Conservation (phyloP, 805 yeast genomes). For the Lipomyces oligophaga region DNA sequence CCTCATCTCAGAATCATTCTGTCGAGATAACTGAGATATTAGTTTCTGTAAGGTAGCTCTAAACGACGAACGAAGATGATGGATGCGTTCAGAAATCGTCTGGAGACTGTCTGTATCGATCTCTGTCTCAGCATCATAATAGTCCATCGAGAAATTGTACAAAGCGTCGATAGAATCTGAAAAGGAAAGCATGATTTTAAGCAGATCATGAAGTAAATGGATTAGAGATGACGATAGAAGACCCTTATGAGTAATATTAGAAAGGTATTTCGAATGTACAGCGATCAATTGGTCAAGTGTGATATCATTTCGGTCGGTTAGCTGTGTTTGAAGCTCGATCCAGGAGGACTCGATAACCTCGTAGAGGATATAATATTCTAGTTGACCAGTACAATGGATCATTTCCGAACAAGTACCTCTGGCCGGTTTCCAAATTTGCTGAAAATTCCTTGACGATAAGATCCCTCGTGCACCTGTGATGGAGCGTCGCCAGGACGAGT, state of each 20-base stretch:
- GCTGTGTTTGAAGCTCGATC: slow-evolving; percentile 32
- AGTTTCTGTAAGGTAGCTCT: slow-evolving; percentile 30
- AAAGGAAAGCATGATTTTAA: slow-evolving; percentile 34
- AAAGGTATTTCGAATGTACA: slow-evolving; percentile 37
- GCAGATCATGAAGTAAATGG: slow-evolving; percentile 36
- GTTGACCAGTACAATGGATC: slow-evolving; percentile 37
- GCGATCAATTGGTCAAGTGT: slow-evolving; percentile 39
- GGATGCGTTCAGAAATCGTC: slow-evolving; percentile 22
- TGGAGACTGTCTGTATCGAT: slow-evolving; percentile 18
- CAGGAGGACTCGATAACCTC: slow-evolving; percentile 41
- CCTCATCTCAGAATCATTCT: slow-evolving; percentile 37
- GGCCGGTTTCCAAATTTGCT: slow-evolving; percentile 31
- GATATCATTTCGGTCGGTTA: slow-evolving; percentile 30
- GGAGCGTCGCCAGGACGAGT: slow-evolving; percentile 46
- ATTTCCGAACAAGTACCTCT: slow-evolving; percentile 34
- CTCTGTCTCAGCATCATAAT: slow-evolving; percentile 6
- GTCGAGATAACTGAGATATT: slow-evolving; percentile 32
- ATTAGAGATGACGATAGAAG: slow-evolving; percentile 36
- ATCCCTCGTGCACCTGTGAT: slow-evolving; percentile 32
- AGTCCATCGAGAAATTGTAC: slow-evolving; percentile 31
- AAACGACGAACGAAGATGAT: slow-evolving; percentile 26
- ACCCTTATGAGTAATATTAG: slow-evolving; percentile 35
- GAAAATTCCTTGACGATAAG: slow-evolving; percentile 16
- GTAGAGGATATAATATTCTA: slow-evolving; percentile 39
- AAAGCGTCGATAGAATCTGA: slow-evolving; percentile 26